Conservation (phyloP, 2,329 filamentous ascomycete species). For the Aspergillus flavus region DNA sequence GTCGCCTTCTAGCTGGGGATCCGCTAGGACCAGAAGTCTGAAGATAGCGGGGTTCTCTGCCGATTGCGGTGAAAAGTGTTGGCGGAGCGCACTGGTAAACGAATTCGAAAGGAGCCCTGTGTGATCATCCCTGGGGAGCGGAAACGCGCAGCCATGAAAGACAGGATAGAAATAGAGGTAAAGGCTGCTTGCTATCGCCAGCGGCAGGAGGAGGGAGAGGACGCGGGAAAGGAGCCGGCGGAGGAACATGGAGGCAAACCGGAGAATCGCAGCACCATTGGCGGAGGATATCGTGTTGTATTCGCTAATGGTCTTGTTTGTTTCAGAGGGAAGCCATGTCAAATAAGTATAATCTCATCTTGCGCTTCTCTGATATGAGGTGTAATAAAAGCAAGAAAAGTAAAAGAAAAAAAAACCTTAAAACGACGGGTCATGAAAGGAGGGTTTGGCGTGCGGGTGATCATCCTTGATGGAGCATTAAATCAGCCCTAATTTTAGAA, state of each 20-base stretch:
- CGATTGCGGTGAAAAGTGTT: constrained; percentile 34
- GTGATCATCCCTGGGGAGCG: constrained; percentile 45
- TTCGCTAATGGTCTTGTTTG: neutral
- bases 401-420: neutral
- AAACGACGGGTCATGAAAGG: neutral
- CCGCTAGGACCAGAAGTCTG: constrained; percentile 81
- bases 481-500: neutral
- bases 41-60: constrained; percentile 65
- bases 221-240: constrained; percentile 49
- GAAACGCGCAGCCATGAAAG: constrained; percentile 80
- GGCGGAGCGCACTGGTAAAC: constrained; percentile 39
- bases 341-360: neutral
- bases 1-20: constrained; percentile 92
- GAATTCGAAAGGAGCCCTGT: constrained; percentile 18
- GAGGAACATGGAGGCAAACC: constrained; percentile 52
- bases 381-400: neutral
- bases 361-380: neutral
- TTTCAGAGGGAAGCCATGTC: constrained; percentile 2
- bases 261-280: constrained; percentile 6
- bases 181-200: constrained; percentile 69
- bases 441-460: constrained; percentile 1
- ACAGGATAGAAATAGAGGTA: constrained; percentile 89
- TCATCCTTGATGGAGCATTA: neutral
- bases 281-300: neutral
- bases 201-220: constrained; percentile 58